Evolutionary conservation across 1,284 basidiomycete genomes (phyloP).

Genomic region (Cryptococcus neoformans): DNA sequence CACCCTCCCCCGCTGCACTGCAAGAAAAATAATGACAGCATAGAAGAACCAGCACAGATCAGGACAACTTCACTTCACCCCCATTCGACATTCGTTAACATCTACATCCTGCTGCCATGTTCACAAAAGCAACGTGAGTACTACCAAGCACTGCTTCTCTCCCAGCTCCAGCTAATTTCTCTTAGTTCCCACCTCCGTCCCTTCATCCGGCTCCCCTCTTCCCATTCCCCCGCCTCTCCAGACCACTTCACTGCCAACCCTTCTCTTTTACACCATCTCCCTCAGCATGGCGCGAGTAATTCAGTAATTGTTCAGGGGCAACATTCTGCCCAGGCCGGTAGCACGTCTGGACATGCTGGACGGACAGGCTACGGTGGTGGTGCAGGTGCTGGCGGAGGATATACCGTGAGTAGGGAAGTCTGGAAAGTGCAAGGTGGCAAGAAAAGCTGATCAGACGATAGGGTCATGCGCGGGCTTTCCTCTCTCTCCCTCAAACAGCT

Average conservation of each 20-base stretch:
- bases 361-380: slow-evolving; percentile 38
- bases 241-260: slow-evolving; percentile 50
- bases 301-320: slow-evolving; percentile 20
- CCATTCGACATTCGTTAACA: too few relatives aligned
- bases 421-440: too few relatives aligned
- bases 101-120: slow-evolving; percentile 22
- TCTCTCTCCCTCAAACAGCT: slow-evolving; percentile 33
- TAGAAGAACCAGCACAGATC: too few relatives aligned
- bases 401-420: slow-evolving; percentile 30
- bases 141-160: background rate
- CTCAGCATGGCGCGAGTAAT: slow-evolving; percentile 24
- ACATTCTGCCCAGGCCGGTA: slow-evolving; percentile 18
- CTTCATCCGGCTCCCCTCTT: slow-evolving; percentile 37
- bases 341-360: slow-evolving; percentile 12
- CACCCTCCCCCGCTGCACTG: too few relatives aligned
- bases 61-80: too few relatives aligned
- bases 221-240: slow-evolving; percentile 21
- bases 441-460: background rate
- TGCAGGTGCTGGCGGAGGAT: slow-evolving; percentile 36
- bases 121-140: slow-evolving; percentile 46
- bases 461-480: slow-evolving; percentile 45
- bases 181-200: slow-evolving; percentile 45
- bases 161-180: background rate
- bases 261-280: slow-evolving; percentile 46
- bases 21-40: too few relatives aligned